Base-by-base conservation (phyloP, 192 early-diverging fungal genomes). In the Coemansia sp. region DNA sequence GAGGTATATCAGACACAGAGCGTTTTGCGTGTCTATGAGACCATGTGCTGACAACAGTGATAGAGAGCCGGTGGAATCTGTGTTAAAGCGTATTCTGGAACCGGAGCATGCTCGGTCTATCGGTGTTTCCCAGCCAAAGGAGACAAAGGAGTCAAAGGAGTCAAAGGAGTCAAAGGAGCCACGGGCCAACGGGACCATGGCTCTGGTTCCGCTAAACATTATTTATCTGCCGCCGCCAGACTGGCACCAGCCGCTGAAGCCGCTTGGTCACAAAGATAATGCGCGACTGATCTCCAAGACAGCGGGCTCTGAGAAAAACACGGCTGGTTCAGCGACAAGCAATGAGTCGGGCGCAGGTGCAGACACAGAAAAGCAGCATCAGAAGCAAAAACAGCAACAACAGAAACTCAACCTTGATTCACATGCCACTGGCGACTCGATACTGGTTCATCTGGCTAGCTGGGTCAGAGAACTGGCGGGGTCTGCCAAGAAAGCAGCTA, bases 201-300 rank as follows among this genome's bases (percentile, higher is more conserved):
- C 77, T 0, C 63, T 80, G 33, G 77, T 80, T 42, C 77, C 77
- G 14, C 66, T 80, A 29, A 80, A 62, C 34, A 48, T 80, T 20
- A 80, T 80, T 0, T 80, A 80, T 31, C 18, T 80, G 59, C 72
- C 72, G 31, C 77, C 77, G 30, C 77, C 77, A 3, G 22, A 61
- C 22, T 80, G 77, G 77, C 77, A 80, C 67, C 33, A 56, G 63
- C 77, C 77, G 49, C 48, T 75, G 20, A 30, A 42, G 30, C 64
- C 57, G 6, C 38, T 58, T 7, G 14, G 5, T 16, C 29, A 28
- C 22, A 25, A 25, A 25, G 22, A n/a, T n/a, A n/a, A n/a, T n/a
- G n/a, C n/a, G n/a, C n/a, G n/a, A n/a, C n/a, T n/a, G n/a, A n/a
- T n/a, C n/a, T n/a, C n/a, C n/a, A n/a, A n/a, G n/a, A n/a, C n/a